Evolutionary conservation across 2,329 filamentous ascomycete species (phyloP).

Genomic region (Orbilia quercus): DNA sequence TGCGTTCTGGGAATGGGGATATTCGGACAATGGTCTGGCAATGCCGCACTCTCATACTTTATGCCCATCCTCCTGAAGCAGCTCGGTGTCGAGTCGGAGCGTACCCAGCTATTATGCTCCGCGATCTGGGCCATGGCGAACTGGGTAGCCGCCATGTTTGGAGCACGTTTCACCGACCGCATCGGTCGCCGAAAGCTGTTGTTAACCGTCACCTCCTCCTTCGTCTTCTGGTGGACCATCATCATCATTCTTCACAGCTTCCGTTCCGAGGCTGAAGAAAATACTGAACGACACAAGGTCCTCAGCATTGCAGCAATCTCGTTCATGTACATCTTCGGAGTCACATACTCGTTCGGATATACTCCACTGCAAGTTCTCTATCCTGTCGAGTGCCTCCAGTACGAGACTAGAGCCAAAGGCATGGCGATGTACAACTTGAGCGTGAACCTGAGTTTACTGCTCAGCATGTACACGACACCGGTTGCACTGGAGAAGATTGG

Average conservation of each 20-base stretch:
- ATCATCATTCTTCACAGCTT: slow-evolving; percentile 62
- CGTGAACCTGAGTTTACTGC: slow-evolving; percentile 65
- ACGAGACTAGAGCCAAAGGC: slow-evolving; percentile 66
- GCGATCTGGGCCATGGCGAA: slow-evolving; percentile 61
- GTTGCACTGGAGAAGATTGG: slow-evolving; percentile 67
- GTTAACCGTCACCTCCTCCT: slow-evolving; percentile 64
- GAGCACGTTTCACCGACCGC: slow-evolving; percentile 62
- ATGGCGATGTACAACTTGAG: slow-evolving; percentile 67
- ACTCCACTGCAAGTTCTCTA: slow-evolving; percentile 66
- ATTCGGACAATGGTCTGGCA: slow-evolving; percentile 62
- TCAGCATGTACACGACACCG: slow-evolving; percentile 66
- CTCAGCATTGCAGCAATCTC: slow-evolving; percentile 63
- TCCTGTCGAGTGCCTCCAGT: slow-evolving; percentile 66
- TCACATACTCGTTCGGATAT: slow-evolving; percentile 64
- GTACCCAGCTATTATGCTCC: slow-evolving; percentile 61
- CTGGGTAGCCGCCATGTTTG: slow-evolving; percentile 61
- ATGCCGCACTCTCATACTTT: slow-evolving; percentile 60
- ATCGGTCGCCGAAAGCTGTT: slow-evolving; percentile 66
- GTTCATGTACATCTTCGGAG: slow-evolving; percentile 63
- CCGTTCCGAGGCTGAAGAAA: slow-evolving; percentile 62
- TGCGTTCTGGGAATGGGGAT: slow-evolving; percentile 65
- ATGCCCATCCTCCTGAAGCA: slow-evolving; percentile 64
- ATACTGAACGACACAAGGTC: slow-evolving; percentile 62
- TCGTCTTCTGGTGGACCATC: slow-evolving; percentile 64
- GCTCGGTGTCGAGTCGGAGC: slow-evolving; percentile 61